A percentile compares a stretch with the other conserved stretches of the same genome.
phyloP scores from a whole-genome alignment of 495 filamentous ascomycete species.

The Aspergillus bridgeri region DNA sequence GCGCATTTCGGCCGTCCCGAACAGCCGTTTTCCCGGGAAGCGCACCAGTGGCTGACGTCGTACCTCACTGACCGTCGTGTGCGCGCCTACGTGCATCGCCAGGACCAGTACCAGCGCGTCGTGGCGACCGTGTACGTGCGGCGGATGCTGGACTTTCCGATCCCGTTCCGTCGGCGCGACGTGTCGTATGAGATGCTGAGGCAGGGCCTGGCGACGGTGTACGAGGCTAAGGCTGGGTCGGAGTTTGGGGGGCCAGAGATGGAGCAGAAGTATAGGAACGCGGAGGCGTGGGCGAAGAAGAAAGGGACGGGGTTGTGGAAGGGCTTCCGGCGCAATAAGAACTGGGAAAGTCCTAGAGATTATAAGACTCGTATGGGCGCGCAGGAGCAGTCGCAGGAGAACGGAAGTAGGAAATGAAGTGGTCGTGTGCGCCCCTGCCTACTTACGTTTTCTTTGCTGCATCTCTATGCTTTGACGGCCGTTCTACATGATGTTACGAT shows the following conservation, averaged over 20 bases:
- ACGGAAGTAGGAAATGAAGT: constrained; percentile 33
- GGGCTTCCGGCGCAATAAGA: constrained; percentile 38
- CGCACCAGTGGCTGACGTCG: constrained; percentile 68
- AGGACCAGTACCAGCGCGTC: constrained; percentile 89
- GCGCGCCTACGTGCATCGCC: constrained; percentile 71
- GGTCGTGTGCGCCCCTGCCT: constrained; percentile 4
- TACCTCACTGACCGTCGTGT: constrained; percentile 74
- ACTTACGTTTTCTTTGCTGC: background rate
- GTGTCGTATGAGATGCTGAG: constrained; percentile 88
- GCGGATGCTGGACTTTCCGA: constrained; percentile 50
- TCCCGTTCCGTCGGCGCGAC: constrained; percentile 61
- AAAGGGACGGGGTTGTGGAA: constrained; percentile 78
- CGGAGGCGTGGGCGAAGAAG: constrained; percentile 68
- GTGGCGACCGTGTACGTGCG: constrained; percentile 83
- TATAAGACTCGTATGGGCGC: constrained; percentile 70
- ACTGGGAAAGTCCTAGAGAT: constrained; percentile 73
- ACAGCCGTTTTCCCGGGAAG: constrained; percentile 79
- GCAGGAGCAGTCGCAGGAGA: constrained; percentile 38
- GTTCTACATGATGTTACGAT: constrained; percentile 6
- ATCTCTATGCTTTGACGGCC: constrained; percentile 1
- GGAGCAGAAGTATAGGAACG: constrained; percentile 63
- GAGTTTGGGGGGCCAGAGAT: constrained; percentile 74
- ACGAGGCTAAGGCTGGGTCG: constrained; percentile 82
- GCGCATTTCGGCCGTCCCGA: constrained; percentile 87
- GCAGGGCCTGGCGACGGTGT: constrained; percentile 79